Evolutionary conservation across 2,329 filamentous ascomycete genomes (phyloP).

Genomic region (Ophiostoma himal-ulmi): DNA sequence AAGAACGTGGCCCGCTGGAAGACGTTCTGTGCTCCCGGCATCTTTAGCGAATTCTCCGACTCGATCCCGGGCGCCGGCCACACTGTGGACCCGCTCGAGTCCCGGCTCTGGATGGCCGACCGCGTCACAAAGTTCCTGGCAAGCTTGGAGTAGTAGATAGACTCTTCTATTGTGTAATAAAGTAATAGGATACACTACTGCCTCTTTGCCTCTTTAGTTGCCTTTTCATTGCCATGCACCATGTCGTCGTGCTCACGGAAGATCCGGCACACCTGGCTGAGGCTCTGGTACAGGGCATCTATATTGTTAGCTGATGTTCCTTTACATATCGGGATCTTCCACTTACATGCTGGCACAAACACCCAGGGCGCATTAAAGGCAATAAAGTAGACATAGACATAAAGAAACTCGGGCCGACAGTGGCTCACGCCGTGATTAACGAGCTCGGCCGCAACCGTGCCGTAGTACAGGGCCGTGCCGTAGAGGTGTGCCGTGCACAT

Average conservation of each 20-base stretch:
- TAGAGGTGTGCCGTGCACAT: conserved; percentile 53
- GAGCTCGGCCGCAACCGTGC: conserved; percentile 49
- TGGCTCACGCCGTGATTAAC: conserved; percentile 42
- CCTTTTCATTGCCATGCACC: background rate
- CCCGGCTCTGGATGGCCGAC: conserved; percentile 46
- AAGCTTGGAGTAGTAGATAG: conserved; percentile 24
- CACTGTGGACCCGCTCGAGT: conserved; percentile 41
- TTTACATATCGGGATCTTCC: no score
- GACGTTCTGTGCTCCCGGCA: conserved; percentile 36
- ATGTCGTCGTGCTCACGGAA: conserved; percentile 2
- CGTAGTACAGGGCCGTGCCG: conserved; percentile 57
- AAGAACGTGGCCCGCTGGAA: conserved; percentile 54
- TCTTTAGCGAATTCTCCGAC: conserved; percentile 47
- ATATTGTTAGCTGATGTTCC: background rate
- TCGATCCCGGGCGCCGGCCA: conserved; percentile 50
- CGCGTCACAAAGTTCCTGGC: conserved; percentile 44
- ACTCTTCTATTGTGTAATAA: background rate
- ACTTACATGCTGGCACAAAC: conserved; percentile 50
- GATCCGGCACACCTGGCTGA: background rate
- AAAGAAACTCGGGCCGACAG: conserved; percentile 54
- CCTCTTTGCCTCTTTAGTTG: background rate
- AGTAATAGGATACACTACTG: background rate
- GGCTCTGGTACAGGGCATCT: background rate
- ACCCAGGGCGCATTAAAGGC: conserved; percentile 58
- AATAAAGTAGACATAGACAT: conserved; percentile 60